Evolutionary conservation across 352 stramenopile species (phyloP).

Genomic region (Phytopythium delawarense): DNA sequence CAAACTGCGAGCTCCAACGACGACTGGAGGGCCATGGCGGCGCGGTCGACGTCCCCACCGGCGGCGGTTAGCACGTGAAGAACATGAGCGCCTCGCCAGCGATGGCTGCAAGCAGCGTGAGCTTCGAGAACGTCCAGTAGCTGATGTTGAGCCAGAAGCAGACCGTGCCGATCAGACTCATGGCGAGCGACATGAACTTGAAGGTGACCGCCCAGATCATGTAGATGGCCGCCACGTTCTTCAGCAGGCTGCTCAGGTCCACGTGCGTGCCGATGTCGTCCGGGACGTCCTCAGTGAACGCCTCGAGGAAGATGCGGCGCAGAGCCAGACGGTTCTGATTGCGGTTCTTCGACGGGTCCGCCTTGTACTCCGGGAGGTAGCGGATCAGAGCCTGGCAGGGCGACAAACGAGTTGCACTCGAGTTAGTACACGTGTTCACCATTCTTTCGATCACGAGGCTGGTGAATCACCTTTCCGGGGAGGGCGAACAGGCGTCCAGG

Average conservation of each 20-base stretch:
- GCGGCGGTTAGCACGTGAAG: conserved; percentile 60
- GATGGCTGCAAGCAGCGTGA: conserved; percentile 42
- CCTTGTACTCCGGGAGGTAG: conserved; percentile 69
- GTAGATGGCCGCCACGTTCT: conserved; percentile 63
- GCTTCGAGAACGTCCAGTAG: conserved; percentile 56
- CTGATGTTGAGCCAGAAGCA: conserved; percentile 52
- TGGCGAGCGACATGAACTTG: conserved; percentile 49
- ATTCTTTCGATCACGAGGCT: not conserved
- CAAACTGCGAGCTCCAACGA: not conserved
- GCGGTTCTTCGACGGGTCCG: conserved; percentile 62
- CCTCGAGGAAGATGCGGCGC: conserved; percentile 74
- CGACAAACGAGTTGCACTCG: not conserved
- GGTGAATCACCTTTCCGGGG: conserved; percentile 48
- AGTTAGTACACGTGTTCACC: not conserved
- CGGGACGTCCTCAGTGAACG: conserved; percentile 66
- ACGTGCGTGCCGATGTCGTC: conserved; percentile 54
- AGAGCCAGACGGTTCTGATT: conserved; percentile 81
- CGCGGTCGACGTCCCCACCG: not conserved
- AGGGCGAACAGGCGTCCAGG: conserved; percentile 68
- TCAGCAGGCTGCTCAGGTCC: conserved; percentile 45
- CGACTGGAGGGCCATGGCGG: not conserved
- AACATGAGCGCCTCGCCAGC: conserved; percentile 70
- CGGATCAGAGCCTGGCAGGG: conserved; percentile 49
- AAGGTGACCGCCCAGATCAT: conserved; percentile 68
- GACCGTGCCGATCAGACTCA: conserved; percentile 30